Conservation (phyloP, 139 green algal species). For the Chlorella vulgaris region DNA sequence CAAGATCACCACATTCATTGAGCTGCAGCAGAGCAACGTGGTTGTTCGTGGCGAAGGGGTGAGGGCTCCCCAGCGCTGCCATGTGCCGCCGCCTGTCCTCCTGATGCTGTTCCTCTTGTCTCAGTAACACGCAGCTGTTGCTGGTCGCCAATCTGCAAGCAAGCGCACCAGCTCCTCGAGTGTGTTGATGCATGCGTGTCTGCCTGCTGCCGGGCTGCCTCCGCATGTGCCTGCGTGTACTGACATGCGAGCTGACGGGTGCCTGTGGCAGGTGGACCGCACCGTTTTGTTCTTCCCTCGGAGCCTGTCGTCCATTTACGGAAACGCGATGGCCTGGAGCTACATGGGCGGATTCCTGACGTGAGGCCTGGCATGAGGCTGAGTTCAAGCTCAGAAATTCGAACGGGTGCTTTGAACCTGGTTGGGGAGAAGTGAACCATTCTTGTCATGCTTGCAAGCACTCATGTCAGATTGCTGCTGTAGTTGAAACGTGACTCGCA, state of each 20-base stretch:
- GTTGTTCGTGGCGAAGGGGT: slow-evolving; percentile 18
- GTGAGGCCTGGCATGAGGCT: neutral
- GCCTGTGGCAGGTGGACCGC: neutral
- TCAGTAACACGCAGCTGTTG: too few relatives aligned
- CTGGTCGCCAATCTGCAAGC: too few relatives aligned
- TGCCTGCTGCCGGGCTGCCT: too few relatives aligned
- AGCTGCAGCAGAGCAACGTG: slow-evolving; percentile 27
- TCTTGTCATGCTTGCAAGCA: too few relatives aligned
- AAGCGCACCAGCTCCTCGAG: too few relatives aligned
- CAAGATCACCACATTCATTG: neutral
- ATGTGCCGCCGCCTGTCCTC: too few relatives aligned
- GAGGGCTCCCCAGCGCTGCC: neutral
- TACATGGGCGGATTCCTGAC: slow-evolving; percentile 14
- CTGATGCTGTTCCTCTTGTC: too few relatives aligned
- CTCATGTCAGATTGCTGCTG: neutral
- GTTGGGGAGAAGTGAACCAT: too few relatives aligned
- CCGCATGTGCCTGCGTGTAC: too few relatives aligned
- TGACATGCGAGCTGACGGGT: too few relatives aligned
- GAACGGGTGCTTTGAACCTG: neutral
- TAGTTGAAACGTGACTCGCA: neutral
- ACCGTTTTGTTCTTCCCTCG: slow-evolving; percentile 11
- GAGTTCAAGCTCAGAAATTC: neutral
- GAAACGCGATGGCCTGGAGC: slow-evolving; percentile 4
- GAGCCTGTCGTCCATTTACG: neutral
- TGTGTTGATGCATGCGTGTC: too few relatives aligned